These are phyloP conservation scores for Iris macrosiphon DNA, from an alignment of 106 monocot genomes.

Conservation along the genomic window DNA sequence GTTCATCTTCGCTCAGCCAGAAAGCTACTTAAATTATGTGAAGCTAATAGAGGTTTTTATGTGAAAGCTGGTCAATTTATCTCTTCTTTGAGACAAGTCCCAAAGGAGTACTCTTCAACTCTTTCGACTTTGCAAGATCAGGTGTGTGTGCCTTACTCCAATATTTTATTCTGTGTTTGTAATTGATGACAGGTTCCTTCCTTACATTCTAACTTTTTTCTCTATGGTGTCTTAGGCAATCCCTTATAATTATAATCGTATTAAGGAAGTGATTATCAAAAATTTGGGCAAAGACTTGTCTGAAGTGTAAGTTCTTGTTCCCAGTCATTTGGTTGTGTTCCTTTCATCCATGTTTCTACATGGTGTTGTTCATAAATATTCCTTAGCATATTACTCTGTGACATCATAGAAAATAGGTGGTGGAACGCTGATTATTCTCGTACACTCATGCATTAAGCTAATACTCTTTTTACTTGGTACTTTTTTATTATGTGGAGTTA, in stretches of 20 bases:
- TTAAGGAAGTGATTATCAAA: slow-evolving; percentile 54
- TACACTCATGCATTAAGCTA: too few relatives aligned
- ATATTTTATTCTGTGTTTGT: background rate
- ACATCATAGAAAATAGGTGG: too few relatives aligned
- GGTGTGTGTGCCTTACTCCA: slow-evolving; percentile 24
- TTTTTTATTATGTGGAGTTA: too few relatives aligned
- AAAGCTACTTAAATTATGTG: slow-evolving; percentile 79
- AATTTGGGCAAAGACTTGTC: slow-evolving; percentile 64
- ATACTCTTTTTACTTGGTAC: too few relatives aligned
- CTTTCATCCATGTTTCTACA: background rate
- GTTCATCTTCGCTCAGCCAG: slow-evolving; percentile 83
- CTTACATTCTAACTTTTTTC: background rate
- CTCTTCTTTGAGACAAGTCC: slow-evolving; percentile 84
- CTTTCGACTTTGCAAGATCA: slow-evolving; percentile 93
- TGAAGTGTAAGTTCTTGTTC: slow-evolving; percentile 51
- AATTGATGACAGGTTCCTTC: background rate
- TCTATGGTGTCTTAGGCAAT: slow-evolving; percentile 47
- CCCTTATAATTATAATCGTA: slow-evolving; percentile 57
- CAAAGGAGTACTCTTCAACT: slow-evolving; percentile 82
- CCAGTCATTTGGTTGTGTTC: background rate
- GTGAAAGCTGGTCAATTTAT: slow-evolving; percentile 97
- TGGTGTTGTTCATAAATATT: background rate
- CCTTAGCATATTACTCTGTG: background rate
- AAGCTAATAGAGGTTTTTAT: slow-evolving; percentile 93
- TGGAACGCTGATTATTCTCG: too few relatives aligned